Base-by-base conservation (phyloP, 2,329 filamentous ascomycete genomes). In the Colletotrichum sojae region DNA sequence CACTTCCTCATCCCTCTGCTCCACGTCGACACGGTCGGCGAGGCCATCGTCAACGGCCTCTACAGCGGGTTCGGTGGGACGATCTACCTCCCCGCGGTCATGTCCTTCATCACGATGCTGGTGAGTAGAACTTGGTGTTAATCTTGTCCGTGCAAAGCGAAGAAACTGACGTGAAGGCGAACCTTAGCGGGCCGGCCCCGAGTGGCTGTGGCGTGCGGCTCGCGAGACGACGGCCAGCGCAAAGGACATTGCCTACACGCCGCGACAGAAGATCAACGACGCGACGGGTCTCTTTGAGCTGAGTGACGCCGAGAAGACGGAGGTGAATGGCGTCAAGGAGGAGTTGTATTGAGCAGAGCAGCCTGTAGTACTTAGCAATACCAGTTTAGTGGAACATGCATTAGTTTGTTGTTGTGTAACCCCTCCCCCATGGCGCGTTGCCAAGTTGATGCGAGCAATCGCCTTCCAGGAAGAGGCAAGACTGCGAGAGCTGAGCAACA, bases 11-110 rank as follows among this genome's bases (percentile, higher is more conserved):
- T 76, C 16, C 79, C 79, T 2, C 46, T 79, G 13, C 57, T 81
- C 9, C 73, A 80, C 27, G 76, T 78, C 1, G 76, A 79, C 20
- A 77, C 76, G 2, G 78, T 80, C 0, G 73, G 74, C 22, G 75
- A 80, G 54, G 65, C 73, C 0, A 72, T 80, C 18, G 77, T 75
- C 0, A 63, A 76, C 15, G 66, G 63, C 0, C 53, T 80, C 5
- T 78, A 78, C 53, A 78, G 77, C 53, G 77, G 76, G 4, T 75
- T 76, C 39, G 77, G 77, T 2, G 65, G 66, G 2, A 78, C 72
- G 0, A 75, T 80, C 4, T 78, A 76, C 51, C 59, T 79, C 48
- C 78, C 78, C 0, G 74, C 74, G 1, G 63, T 78, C 3, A 76
- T 75, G 71, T 64, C 74, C 15, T 74, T 74, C 13, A 51, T 77